phyloP scores from a whole-genome alignment of 75 land plant genomes.

The Picea sitchensis region DNA sequence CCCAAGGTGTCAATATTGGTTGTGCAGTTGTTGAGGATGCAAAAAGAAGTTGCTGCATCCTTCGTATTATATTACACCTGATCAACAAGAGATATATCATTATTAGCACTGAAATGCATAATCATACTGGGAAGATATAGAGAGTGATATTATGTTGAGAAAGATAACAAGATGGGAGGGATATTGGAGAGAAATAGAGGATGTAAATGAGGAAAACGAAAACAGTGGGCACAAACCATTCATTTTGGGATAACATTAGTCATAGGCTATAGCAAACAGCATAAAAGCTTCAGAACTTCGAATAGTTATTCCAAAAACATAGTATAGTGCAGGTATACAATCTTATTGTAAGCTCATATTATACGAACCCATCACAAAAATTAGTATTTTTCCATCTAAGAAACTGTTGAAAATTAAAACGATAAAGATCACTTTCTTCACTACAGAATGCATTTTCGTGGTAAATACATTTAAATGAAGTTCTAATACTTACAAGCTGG shows the following conservation, averaged over 20 bases:
- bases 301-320: neutral
- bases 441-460: neutral
- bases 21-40: constrained; percentile 98
- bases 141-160: too few relatives aligned
- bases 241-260: neutral
- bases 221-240: neutral
- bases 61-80: constrained; percentile 83
- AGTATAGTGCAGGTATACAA: neutral
- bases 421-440: neutral
- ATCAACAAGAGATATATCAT: constrained; percentile 1
- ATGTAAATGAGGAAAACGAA: neutral
- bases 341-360: neutral
- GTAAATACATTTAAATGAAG: neutral
- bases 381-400: neutral
- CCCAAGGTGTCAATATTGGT: constrained; percentile 94
- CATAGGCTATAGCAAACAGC: neutral
- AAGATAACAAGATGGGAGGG: neutral
- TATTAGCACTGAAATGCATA: constrained; percentile 1
- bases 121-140: neutral
- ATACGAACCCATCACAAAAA: neutral
- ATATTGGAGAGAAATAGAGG: neutral
- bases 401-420: too few relatives aligned
- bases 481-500: neutral
- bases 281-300: too few relatives aligned
- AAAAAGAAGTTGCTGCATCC: constrained; percentile 91